Percentiles rank a stretch among this genome's conserved stretches.
These are phyloP conservation scores for Aspergillus pseudoglaucus DNA, from an alignment of 2,329 filamentous ascomycete genomes.

Conservation along the genomic window DNA sequence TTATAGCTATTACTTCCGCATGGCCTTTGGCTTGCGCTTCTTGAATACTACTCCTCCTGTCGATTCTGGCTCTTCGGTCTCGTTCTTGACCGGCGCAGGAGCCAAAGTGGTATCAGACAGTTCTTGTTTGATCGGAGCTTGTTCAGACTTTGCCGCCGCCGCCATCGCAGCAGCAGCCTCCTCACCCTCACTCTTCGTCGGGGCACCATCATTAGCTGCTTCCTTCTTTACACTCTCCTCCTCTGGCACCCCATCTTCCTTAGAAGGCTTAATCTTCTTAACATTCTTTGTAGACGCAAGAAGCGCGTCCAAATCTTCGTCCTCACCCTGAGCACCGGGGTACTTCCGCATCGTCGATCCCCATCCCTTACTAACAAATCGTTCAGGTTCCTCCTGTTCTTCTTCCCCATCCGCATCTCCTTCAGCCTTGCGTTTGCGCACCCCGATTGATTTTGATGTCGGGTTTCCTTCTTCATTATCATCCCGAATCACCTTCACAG, in stretches of 20 bases:
- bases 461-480: constrained; percentile 31
- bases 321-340: constrained; percentile 29
- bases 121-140: constrained; percentile 21
- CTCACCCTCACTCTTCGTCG: constrained; percentile 5
- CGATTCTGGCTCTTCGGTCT: constrained; percentile 16
- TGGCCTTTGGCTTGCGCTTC: constrained; percentile 43
- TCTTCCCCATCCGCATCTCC: constrained; percentile 26
- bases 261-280: constrained; percentile 26
- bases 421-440: constrained; percentile 41
- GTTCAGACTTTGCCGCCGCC: constrained; percentile 6
- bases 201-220: constrained; percentile 1
- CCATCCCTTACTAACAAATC: constrained; percentile 36
- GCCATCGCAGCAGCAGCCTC: constrained; percentile 1
- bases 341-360: constrained; percentile 37
- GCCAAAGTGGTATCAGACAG: constrained; percentile 3
- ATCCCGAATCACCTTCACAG: constrained; percentile 39
- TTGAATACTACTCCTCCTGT: constrained; percentile 38
- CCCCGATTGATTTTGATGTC: constrained; percentile 30
- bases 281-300: constrained; percentile 35
- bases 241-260: constrained; percentile 6
- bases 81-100: constrained; percentile 6
- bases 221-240: constrained; percentile 2
- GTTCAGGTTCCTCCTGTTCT: constrained; percentile 26
- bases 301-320: constrained; percentile 39
- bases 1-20: constrained; percentile 26